A percentile compares a stretch with the other conserved stretches of the same genome.
Evolutionary conservation across 257 asterid genomes (phyloP).

Genomic region (Mentha longifolia): DNA sequence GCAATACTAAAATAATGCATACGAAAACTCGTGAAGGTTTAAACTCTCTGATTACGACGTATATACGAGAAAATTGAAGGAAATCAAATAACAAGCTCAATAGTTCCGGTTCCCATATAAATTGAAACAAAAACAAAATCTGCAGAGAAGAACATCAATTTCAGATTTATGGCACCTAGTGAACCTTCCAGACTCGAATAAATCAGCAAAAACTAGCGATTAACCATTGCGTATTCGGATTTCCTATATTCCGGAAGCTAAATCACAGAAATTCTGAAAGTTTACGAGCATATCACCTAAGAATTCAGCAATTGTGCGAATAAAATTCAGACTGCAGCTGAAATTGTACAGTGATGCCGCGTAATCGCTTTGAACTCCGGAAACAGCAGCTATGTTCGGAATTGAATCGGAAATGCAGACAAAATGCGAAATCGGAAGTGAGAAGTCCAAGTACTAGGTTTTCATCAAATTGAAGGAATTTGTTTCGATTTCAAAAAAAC

Average conservation of each 20-base stretch:
- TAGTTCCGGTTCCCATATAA: not conserved
- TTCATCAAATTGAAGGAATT: not conserved
- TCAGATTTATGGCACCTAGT: slow-evolving; percentile 19
- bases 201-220: slow-evolving; percentile 23
- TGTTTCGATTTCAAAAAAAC: slow-evolving; percentile 1
- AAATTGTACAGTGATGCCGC: not conserved
- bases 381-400: not conserved
- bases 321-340: slow-evolving; percentile 20
- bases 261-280: not conserved
- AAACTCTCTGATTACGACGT: not conserved
- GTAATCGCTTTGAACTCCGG: slow-evolving; percentile 25
- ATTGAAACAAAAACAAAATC: not conserved
- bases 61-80: not conserved
- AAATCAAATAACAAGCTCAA: slow-evolving; percentile 11
- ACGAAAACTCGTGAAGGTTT: not conserved
- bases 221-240: not conserved
- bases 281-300: slow-evolving; percentile 17
- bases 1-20: not conserved
- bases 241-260: slow-evolving; percentile 15
- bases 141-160: slow-evolving; percentile 8
- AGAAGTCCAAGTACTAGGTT: not conserved
- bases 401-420: slow-evolving; percentile 1
- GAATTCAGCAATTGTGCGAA: slow-evolving; percentile 1
- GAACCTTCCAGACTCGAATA: slow-evolving; percentile 10
- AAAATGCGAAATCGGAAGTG: not conserved